A percentile compares a stretch with the other conserved stretches of the same genome.
These are phyloP conservation scores for Ophiostoma angusticollis DNA, from an alignment of 2,329 filamentous ascomycete genomes.

Conservation along the genomic window DNA sequence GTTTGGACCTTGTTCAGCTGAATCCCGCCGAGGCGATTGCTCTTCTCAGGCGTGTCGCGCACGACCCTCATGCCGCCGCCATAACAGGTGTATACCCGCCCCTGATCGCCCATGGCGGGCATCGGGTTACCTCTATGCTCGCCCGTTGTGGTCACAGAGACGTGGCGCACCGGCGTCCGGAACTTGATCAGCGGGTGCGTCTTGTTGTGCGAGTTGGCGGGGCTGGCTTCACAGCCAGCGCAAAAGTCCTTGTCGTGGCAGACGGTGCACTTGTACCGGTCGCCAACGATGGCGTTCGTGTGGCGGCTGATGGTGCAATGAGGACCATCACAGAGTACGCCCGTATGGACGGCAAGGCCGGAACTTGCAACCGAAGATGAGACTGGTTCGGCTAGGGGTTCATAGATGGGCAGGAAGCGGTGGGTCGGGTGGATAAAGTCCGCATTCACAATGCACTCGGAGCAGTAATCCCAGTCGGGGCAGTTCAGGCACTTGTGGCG, in stretches of 20 bases:
- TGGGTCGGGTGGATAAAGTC: slow-evolving; percentile 63
- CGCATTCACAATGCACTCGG: slow-evolving; percentile 56
- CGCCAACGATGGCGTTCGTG: slow-evolving; percentile 56
- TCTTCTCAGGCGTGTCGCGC: not conserved
- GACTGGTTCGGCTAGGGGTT: slow-evolving; percentile 28
- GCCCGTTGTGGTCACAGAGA: slow-evolving; percentile 73
- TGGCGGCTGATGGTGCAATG: slow-evolving; percentile 51
- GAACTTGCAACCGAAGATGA: not conserved
- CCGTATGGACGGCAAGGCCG: slow-evolving; percentile 48
- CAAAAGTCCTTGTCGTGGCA: slow-evolving; percentile 95
- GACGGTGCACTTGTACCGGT: slow-evolving; percentile 93
- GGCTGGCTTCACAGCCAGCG: slow-evolving; percentile 80
- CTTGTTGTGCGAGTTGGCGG: slow-evolving; percentile 74
- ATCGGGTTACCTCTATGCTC: slow-evolving; percentile 59
- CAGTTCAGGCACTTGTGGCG: slow-evolving; percentile 96
- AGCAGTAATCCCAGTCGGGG: slow-evolving; percentile 95
- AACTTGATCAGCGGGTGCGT: slow-evolving; percentile 98
- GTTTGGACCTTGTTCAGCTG: slow-evolving; percentile 37
- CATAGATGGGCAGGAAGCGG: slow-evolving; percentile 80
- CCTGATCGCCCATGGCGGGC: slow-evolving; percentile 59
- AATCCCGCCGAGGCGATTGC: not conserved
- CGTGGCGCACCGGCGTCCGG: slow-evolving; percentile 79
- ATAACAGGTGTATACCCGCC: slow-evolving; percentile 6
- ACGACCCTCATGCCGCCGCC: slow-evolving; percentile 10
- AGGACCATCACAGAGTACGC: slow-evolving; percentile 91